These are phyloP conservation scores for Taphrina communis DNA, from an alignment of 1,139 yeast species.

Conservation along the genomic window DNA sequence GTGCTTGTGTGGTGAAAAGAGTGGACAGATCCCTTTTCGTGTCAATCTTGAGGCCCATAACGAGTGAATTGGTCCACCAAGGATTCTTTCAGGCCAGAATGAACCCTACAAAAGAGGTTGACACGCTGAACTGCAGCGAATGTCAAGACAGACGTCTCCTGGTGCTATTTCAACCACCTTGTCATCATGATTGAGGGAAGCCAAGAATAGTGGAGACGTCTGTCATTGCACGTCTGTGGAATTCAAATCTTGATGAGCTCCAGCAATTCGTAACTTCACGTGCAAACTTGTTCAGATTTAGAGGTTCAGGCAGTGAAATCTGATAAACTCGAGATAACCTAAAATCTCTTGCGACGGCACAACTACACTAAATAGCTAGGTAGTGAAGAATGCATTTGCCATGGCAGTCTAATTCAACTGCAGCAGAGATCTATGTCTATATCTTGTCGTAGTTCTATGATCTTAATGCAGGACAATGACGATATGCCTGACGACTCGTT, in stretches of 20 bases:
- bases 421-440: too few species aligned
- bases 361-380: too few species aligned
- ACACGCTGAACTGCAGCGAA: too few species aligned
- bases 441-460: neutral
- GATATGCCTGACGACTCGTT: neutral
- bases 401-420: too few species aligned
- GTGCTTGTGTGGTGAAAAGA: conserved; percentile 18
- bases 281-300: neutral
- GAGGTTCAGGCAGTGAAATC: neutral
- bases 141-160: too few species aligned
- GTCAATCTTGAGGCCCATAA: conserved; percentile 21
- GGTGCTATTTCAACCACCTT: too few species aligned
- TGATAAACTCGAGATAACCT: conserved; percentile 2
- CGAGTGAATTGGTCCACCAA: neutral
- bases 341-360: neutral
- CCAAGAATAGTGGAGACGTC: neutral
- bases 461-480: neutral
- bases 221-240: neutral
- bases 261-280: neutral
- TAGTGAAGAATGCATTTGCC: too few species aligned
- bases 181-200: neutral
- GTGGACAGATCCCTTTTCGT: conserved; percentile 23
- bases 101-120: too few species aligned
- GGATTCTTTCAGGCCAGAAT: too few species aligned
- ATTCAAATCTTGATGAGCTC: neutral